Evolutionary conservation across 192 early-diverging fungal genomes (phyloP).

Genomic region (Gamsiella multidivaricata): DNA sequence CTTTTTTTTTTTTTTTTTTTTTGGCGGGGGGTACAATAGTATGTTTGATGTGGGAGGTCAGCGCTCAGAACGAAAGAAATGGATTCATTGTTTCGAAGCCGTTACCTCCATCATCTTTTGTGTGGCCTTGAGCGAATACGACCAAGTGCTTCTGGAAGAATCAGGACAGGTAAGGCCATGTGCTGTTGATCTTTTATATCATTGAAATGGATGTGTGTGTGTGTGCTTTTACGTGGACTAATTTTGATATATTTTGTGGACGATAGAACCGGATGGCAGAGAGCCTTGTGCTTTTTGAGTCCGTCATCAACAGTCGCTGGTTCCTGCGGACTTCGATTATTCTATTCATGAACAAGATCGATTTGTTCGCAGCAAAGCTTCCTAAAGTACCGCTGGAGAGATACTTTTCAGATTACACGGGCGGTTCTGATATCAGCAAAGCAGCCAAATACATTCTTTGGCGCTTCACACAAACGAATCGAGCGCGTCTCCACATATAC

Average conservation of each 20-base stretch:
- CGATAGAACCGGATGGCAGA: constrained; percentile 91
- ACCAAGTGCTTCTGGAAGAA: constrained; percentile 92
- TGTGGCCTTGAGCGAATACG: constrained; percentile 92
- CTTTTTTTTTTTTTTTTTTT: constrained; percentile 1
- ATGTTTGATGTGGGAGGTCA: constrained; percentile 94
- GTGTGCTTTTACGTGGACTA: not conserved
- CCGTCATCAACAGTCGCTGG: constrained; percentile 92
- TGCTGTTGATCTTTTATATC: not conserved
- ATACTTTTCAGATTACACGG: constrained; percentile 90
- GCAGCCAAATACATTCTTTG: constrained; percentile 90
- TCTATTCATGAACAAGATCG: constrained; percentile 94
- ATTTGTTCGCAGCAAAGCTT: constrained; percentile 87
- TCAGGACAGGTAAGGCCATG: constrained; percentile 62
- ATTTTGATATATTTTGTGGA: not conserved
- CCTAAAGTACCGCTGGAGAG: constrained; percentile 77
- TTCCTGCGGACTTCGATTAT: constrained; percentile 93
- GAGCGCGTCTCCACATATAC: constrained; percentile 74
- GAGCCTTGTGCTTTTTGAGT: constrained; percentile 90
- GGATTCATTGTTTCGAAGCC: constrained; percentile 89
- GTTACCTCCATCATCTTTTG: constrained; percentile 95
- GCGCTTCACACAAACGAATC: constrained; percentile 88
- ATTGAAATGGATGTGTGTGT: not conserved
- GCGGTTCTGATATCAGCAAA: constrained; percentile 76
- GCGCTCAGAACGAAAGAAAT: constrained; percentile 85
- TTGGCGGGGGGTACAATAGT: constrained; percentile 41